Base-by-base conservation (phyloP, 495 filamentous ascomycete genomes). In the Neurospora terricola region DNA sequence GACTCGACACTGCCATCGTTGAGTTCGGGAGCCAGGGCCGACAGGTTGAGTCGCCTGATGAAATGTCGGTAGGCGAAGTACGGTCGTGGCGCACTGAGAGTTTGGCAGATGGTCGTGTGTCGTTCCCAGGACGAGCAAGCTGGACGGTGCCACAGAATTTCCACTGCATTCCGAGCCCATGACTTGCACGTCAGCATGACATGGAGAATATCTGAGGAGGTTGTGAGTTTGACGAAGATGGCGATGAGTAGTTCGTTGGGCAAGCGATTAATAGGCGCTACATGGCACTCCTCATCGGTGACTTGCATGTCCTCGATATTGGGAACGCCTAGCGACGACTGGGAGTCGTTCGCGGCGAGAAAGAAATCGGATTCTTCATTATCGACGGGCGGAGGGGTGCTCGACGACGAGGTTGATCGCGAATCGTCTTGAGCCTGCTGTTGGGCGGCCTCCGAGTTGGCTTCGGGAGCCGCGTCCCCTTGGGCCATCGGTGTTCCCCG, bases 241-340 rank as follows among this genome's bases (percentile, higher is more conserved):
- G 90, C 88, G 75, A 99, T 98, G 70, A 98, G 87, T 68, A 99
- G 91, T 84, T 99, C 96, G 75, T 94, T 93, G 14, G 96, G 96
- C 38, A 99, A 88, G 62, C 90, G 88, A 69, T 91, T 89, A 75
- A 98, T 90, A 54, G 94, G 94, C 23, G 93, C 90, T 62, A 62
- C 14, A 8, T 86, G 77, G 75, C 88, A 88, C 75, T 90, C 90
- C 77, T 87, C 86, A 73, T 90, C 87, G 73, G 77, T 77, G 37
- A 88, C 83, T 42, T 86, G 86, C 80, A 93, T 90, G 72, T 94
- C 93, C 74, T 91, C 88, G 71, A 92, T 85, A 43, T 91, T 93
- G 34, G 89, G 88, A 11, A 93, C 89, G 39, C 92, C 94, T 45
- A 97, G 87, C 4, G 94, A 98, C 7, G 94, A 97, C 76, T 94